Conservation (phyloP, 192 early-diverging fungal species). For the Chytriomyces confervae region DNA sequence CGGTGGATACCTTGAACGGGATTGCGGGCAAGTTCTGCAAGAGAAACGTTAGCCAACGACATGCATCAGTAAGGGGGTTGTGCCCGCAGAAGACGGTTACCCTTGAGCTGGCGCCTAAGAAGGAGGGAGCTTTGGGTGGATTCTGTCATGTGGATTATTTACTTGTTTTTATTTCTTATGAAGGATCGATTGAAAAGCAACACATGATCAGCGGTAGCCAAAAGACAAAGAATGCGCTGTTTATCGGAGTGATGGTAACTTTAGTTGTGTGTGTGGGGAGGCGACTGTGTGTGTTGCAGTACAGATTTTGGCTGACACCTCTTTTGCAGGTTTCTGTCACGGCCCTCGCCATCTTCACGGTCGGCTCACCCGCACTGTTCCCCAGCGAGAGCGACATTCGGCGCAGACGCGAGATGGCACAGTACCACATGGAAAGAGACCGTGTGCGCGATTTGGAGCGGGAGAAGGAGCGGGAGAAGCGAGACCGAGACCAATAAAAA, state of each 20-base stretch:
- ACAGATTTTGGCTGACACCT: not conserved
- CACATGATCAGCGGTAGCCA: no score
- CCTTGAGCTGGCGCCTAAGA: constrained; percentile 47
- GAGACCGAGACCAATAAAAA: not conserved
- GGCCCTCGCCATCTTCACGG: constrained; percentile 27
- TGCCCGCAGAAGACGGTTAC: constrained; percentile 4
- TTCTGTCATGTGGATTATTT: not conserved
- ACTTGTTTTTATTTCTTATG: not conserved
- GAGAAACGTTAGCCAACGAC: not conserved
- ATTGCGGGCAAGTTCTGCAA: constrained; percentile 71
- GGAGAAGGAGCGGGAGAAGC: no score
- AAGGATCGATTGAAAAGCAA: no score
- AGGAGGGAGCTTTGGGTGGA: constrained; percentile 44
- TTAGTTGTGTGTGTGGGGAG: no score
- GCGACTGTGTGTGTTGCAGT: no score
- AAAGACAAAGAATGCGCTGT: no score
- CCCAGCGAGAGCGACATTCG: constrained; percentile 6
- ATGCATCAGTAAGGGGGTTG: not conserved
- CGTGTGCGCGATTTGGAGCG: no score
- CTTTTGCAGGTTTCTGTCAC: constrained; percentile 19
- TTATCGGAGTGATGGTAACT: no score
- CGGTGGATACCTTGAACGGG: constrained; percentile 60
- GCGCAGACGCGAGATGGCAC: not conserved
- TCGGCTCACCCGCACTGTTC: constrained; percentile 29
- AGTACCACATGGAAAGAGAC: no score